These are phyloP conservation scores for Sphagnum contortum DNA, from an alignment of 225 moss, liverwort and hornwort species.

Conservation along the genomic window DNA sequence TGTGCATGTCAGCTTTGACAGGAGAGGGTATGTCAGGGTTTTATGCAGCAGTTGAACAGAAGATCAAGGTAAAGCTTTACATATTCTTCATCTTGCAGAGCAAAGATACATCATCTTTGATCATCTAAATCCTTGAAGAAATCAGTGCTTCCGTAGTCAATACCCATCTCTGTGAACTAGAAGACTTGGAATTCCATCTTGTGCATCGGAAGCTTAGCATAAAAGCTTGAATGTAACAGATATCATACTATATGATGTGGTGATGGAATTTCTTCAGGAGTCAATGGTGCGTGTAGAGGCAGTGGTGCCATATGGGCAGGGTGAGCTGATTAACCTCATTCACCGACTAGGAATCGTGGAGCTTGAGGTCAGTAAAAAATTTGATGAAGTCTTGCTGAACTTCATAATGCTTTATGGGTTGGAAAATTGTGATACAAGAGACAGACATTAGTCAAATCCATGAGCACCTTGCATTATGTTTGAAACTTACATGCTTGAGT, in stretches of 20 bases:
- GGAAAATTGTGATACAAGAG: no score
- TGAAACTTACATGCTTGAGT: no score
- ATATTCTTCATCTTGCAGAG: not conserved
- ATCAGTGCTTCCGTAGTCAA: no score
- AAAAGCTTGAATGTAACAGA: no score
- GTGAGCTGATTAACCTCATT: constrained; percentile 80
- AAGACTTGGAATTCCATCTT: no score
- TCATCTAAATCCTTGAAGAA: no score
- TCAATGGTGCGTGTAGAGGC: constrained; percentile 89
- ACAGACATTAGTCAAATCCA: no score
- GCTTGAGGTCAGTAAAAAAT: constrained; percentile 48
- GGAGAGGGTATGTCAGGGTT: constrained; percentile 87
- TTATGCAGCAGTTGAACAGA: constrained; percentile 55
- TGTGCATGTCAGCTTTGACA: constrained; percentile 86
- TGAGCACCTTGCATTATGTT: no score
- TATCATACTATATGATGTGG: no score
- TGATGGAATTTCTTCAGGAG: constrained; percentile 30
- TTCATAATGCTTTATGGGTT: not conserved
- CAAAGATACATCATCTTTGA: no score
- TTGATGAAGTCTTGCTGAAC: not conserved
- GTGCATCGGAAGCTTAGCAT: no score
- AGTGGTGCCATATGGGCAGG: constrained; percentile 77
- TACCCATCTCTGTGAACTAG: no score
- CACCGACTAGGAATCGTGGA: constrained; percentile 92
- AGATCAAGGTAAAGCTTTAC: constrained; percentile 52